Percentiles rank a stretch among this genome's conserved stretches.
Evolutionary conservation across 352 stramenopile species (phyloP).

Genomic region (Blastocystis sp.): DNA sequence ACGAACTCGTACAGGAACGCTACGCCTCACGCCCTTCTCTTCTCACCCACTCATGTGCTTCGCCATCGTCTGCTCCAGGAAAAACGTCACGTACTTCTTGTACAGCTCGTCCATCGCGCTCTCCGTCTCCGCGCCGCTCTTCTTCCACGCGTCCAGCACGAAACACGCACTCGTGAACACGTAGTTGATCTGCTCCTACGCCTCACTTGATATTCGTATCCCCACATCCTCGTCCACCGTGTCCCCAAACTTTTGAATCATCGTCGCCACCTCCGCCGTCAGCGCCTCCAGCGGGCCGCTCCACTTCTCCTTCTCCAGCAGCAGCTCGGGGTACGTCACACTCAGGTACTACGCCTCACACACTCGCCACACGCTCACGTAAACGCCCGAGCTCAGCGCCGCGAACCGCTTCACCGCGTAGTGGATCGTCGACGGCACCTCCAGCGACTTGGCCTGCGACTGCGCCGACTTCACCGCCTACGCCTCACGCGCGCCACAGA

Average conservation of each 20-base stretch:
- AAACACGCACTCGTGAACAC: constrained; percentile 20
- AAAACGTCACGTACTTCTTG: neutral
- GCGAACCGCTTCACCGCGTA: constrained; percentile 15
- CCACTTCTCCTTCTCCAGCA: constrained; percentile 29
- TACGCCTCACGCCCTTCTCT: neutral
- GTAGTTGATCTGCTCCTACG: constrained; percentile 11
- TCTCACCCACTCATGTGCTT: constrained; percentile 33
- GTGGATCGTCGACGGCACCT: neutral
- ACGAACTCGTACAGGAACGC: constrained; percentile 56
- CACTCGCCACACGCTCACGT: neutral
- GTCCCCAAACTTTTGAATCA: constrained; percentile 27
- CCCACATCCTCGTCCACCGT: constrained; percentile 9
- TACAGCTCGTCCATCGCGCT: constrained; percentile 13
- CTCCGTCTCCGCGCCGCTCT: neutral
- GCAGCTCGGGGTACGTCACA: neutral
- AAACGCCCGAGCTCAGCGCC: neutral
- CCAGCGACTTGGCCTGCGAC: constrained; percentile 25
- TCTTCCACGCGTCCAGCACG: constrained; percentile 25
- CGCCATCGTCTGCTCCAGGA: constrained; percentile 19
- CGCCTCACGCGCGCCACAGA: neutral
- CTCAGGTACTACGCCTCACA: neutral
- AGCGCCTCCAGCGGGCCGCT: constrained; percentile 7
- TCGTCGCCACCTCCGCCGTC: neutral
- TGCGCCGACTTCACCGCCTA: constrained; percentile 27
- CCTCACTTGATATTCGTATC: neutral